Evolutionary conservation across 768 basidiomycete genomes (phyloP).

Genomic region (Tephrocybe sp.): DNA sequence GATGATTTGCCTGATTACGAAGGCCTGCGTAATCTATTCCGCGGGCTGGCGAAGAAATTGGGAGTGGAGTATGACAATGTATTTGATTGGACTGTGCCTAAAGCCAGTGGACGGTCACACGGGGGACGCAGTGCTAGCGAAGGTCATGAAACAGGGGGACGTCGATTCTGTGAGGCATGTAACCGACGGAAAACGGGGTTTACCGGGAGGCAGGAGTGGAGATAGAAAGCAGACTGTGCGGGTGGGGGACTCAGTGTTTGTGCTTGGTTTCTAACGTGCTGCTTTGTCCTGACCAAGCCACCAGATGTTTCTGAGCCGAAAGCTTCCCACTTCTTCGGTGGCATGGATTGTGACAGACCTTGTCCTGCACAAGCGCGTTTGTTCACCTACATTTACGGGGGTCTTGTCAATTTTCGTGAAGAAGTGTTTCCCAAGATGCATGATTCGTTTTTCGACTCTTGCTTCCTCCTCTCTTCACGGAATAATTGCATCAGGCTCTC

Average conservation of each 20-base stretch:
- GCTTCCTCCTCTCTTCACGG: background rate
- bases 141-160: conserved; percentile 15
- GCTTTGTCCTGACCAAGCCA: background rate
- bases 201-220: conserved; percentile 15
- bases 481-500: background rate
- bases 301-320: background rate
- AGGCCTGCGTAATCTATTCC: conserved; percentile 73
- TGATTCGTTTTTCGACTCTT: background rate
- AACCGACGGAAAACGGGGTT: conserved; percentile 27
- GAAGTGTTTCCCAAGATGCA: background rate
- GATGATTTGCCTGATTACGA: conserved; percentile 89
- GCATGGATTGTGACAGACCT: background rate
- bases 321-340: background rate
- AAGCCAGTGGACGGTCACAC: conserved; percentile 16
- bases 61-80: conserved; percentile 54
- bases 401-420: too few relatives aligned
- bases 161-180: conserved; percentile 40
- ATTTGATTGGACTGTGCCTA: conserved; percentile 40
- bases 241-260: conserved; percentile 7
- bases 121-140: conserved; percentile 19
- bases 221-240: conserved; percentile 9
- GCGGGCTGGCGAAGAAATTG: conserved; percentile 51
- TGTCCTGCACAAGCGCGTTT: background rate
- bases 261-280: background rate
- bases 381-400: background rate